Evolutionary conservation across 1,139 yeast genomes (phyloP).

Genomic region (Kodamaea derodonti): DNA sequence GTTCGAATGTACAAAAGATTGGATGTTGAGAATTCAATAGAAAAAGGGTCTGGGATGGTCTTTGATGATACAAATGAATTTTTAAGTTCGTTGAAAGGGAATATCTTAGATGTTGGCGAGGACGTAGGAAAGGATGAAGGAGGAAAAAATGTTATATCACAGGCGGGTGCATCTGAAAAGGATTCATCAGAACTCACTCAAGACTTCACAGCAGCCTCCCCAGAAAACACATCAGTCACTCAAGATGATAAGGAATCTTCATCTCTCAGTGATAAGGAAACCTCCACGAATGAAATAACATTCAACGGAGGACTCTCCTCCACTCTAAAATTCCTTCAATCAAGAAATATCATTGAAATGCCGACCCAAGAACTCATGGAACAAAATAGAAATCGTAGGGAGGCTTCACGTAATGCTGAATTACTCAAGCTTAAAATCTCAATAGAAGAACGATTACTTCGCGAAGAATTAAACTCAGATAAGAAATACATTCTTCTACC

Average conservation of each 20-base stretch:
- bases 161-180: constrained; percentile 3
- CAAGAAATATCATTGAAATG: constrained; percentile 34
- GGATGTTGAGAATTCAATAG: constrained; percentile 28
- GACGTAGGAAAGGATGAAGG: neutral
- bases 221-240: constrained; percentile 7
- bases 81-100: constrained; percentile 33
- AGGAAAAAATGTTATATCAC: constrained; percentile 1
- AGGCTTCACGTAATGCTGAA: constrained; percentile 30
- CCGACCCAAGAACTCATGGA: constrained; percentile 13
- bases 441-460: constrained; percentile 37
- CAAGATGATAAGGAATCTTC: neutral
- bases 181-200: constrained; percentile 5
- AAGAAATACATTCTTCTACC: constrained; percentile 27
- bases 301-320: neutral
- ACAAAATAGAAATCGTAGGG: constrained; percentile 21
- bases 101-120: constrained; percentile 3
- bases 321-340: constrained; percentile 51
- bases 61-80: constrained; percentile 62
- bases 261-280: neutral
- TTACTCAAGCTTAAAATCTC: constrained; percentile 29
- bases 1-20: constrained; percentile 29
- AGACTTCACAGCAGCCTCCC: constrained; percentile 6
- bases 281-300: neutral
- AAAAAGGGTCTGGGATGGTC: constrained; percentile 27
- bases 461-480: constrained; percentile 37